Evolutionary conservation across 75 land plant genomes (phyloP), one percentile per base, ranked within the genome.

Genomic region (Pinus albicaulis): DNA sequence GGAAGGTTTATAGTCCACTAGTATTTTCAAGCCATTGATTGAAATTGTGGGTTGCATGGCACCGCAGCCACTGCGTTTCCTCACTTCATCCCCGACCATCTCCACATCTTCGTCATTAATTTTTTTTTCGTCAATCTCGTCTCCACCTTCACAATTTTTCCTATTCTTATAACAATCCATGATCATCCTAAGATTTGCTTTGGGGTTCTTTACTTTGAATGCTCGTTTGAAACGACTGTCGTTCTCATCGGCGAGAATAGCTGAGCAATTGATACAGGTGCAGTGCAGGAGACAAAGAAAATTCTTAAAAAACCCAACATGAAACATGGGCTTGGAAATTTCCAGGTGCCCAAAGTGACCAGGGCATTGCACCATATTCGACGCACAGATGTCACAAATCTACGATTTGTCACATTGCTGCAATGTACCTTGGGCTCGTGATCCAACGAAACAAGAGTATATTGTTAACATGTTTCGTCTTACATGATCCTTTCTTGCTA

Each of bases 261-360:
- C 87, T 12, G 99, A 96, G 86, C 94, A 96, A 77, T 90, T 96
- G 78, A 91, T 91, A 87, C 96, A 96, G 5, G 92, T 93, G 72
- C 92, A 91, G 1, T 93, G 91, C 87, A 96, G 61, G 44, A 96
- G 85, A 19, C 89, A 74, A 16, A 96, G 89, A 59, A 96, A 90
- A 8, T 96, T 96, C 82, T 93, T 96, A 82, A 96, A 59, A 57
- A 96, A 96, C 26, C 99, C 99, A 78, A 93, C 92, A 75, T 96
- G 96, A 66, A 85, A 96, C 97, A 96, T 93, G 16, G 99, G 99
- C 78, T 96, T 96, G 19, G 95, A 95, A 23, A 96, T 91, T 82
- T 96, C 97, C 26, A 96, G 82, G 77, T 96, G 95, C 11, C 96
- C 99, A 73, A 96, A 96, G 73, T 96, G 99, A 5, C 99, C 97